Evolutionary conservation across 2,329 filamentous ascomycete genomes (phyloP).

Genomic region (Cytospora mali): DNA sequence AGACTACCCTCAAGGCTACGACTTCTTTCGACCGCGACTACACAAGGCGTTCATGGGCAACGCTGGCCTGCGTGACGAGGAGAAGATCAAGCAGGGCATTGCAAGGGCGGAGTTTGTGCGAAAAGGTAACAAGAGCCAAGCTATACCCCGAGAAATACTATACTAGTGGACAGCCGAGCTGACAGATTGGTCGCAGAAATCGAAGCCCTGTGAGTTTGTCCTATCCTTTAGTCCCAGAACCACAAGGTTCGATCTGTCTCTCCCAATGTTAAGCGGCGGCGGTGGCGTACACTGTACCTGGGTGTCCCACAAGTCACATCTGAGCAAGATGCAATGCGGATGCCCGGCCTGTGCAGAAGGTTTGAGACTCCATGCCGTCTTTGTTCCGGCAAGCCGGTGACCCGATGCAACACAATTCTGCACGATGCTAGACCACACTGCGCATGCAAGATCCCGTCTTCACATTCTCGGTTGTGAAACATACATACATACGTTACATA

Average conservation of each 20-base stretch:
- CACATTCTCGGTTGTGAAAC: conserved; percentile 8
- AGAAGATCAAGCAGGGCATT: conserved; percentile 75
- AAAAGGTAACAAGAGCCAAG: conserved; percentile 62
- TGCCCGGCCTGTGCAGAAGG: background rate
- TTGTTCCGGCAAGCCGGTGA: background rate
- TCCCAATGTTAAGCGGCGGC: background rate
- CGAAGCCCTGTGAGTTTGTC: conserved; percentile 76
- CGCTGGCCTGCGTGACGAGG: conserved; percentile 68
- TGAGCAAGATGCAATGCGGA: background rate
- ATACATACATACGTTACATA: conserved; percentile 23
- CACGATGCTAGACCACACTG: background rate
- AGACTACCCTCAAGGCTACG: conserved; percentile 81
- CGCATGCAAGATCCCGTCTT: conserved; percentile 14
- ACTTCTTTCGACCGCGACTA: conserved; percentile 78
- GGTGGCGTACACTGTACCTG: background rate
- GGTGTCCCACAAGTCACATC: background rate
- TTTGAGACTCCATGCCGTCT: background rate
- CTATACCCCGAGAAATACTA: background rate
- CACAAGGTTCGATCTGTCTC: background rate
- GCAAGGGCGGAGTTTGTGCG: conserved; percentile 83
- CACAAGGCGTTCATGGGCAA: conserved; percentile 86
- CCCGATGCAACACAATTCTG: conserved; percentile 13
- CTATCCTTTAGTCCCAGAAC: background rate
- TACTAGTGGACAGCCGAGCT: background rate
- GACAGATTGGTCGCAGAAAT: conserved; percentile 63